Evolutionary conservation across 495 filamentous ascomycete species (phyloP), one percentile per base, ranked within the genome.

Genomic region (Aspergillus wentii): DNA sequence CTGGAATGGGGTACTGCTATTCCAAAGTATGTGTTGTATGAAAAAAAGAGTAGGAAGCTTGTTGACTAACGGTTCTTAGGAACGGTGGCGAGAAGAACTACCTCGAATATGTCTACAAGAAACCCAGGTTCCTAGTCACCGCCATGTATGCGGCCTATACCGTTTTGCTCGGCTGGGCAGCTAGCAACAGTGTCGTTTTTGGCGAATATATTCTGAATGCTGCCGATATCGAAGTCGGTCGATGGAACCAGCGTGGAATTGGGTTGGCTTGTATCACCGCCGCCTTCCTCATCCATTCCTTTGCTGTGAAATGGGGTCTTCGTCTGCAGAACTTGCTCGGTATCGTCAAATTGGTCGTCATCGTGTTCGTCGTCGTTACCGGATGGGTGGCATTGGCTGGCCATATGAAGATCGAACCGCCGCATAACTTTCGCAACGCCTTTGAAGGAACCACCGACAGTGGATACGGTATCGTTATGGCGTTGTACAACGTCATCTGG

Each of bases 1-100:
- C 47, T 76, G 23, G 69, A 78, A 59, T 66, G 73, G 51, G 77
- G 77, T 22, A 73, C 72, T 15, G 75, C 70, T 8, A 75, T 70
- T 35, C 62, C 61, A 4, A 62, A 47, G 58, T 68, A 64, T 32
- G 55, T 51, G 30, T 14, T 17, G n/a, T 30, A 5, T 19, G 19
- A 4, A 22, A 15, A 9, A 3, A 16, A 26, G 19, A 21, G 28
- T 5, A 13, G 17, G 17, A 17, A 14, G 30, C 26, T 29, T 9
- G 37, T 11, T 3, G 10, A 21, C 17, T 46, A 35, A 45, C 30
- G 33, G 10, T n/a, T n/a, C n/a, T 1, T 32, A 62, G 59, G 33
- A 81, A 76, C n/a, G 80, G 84, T 17, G 82, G 82, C 16, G 72
- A 78, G 34, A 86, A 87, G 56, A 80, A 82, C 50, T 85, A 85